Evolutionary conservation across 768 basidiomycete species (phyloP).

Genomic region (Leccinum imitatum): DNA sequence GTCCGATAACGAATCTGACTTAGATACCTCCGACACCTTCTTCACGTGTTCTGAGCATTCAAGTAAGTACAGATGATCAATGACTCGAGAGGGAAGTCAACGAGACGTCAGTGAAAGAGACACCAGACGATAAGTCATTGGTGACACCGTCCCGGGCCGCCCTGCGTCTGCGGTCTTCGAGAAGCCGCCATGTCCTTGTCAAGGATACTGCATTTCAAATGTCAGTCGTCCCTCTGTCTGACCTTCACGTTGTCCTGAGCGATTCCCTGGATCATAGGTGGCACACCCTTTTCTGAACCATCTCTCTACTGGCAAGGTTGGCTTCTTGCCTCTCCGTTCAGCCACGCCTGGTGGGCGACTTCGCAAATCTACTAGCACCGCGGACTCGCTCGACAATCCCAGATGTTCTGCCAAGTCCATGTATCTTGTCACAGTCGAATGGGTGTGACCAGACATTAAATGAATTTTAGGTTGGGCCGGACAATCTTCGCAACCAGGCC

Average conservation of each 20-base stretch:
- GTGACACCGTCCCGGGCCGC: not conserved
- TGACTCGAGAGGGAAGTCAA: not conserved
- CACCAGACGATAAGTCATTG: not conserved
- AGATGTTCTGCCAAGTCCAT: no score
- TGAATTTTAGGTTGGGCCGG: no score
- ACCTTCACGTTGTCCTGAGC: not conserved
- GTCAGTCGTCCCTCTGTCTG: not conserved
- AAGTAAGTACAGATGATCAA: not conserved
- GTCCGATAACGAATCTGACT: not conserved
- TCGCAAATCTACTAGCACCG: not conserved
- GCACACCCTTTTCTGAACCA: no score
- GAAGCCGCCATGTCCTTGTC: no score
- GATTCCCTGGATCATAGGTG: not conserved
- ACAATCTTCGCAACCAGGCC: no score
- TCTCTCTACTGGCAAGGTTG: no score
- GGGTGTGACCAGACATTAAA: not conserved
- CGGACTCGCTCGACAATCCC: no score
- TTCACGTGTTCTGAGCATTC: not conserved
- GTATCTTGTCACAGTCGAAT: no score
- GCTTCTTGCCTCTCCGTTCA: no score
- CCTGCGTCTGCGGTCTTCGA: not conserved
- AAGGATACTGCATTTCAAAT: no score
- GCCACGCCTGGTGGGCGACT: no score
- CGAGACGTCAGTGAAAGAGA: not conserved
- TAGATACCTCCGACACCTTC: not conserved